Percentiles rank a stretch among this genome's conserved stretches.
Conservation (phyloP, 2,329 filamentous ascomycete genomes). For the Beauveria medogensis region DNA sequence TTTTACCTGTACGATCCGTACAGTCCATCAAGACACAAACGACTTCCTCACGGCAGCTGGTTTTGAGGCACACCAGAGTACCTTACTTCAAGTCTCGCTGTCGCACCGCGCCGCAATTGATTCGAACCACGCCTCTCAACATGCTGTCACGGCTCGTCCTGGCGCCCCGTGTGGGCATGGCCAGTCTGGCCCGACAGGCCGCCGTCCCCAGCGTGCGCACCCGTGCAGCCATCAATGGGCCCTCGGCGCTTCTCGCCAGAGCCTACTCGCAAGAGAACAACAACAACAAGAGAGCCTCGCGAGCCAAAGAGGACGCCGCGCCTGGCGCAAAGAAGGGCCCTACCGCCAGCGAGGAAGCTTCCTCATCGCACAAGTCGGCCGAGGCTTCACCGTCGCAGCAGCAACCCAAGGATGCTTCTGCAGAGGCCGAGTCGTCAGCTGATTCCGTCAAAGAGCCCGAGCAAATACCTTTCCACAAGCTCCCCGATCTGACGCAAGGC, state of each 20-base stretch:
- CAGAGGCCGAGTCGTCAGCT: conserved; percentile 10
- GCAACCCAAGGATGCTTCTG: conserved; percentile 12
- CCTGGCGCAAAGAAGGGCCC: conserved; percentile 3
- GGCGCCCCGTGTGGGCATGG: conserved; percentile 12
- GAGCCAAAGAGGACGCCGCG: conserved; percentile 10
- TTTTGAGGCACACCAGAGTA: not conserved
- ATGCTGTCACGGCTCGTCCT: conserved; percentile 17
- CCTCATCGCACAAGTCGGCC: conserved; percentile 1
- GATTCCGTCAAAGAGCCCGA: conserved; percentile 26
- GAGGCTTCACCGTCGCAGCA: not conserved
- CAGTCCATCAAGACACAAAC: not conserved
- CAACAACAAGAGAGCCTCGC: conserved; percentile 4
- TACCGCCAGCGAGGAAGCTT: not conserved
- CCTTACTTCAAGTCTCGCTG: not conserved
- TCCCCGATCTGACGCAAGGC: conserved; percentile 88
- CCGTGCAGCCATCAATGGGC: conserved; percentile 8
- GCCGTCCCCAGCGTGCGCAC: conserved; percentile 8
- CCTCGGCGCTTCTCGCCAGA: conserved; percentile 12
- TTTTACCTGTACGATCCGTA: not conserved
- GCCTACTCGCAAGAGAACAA: conserved; percentile 13
- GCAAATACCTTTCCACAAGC: conserved; percentile 51
- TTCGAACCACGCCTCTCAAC: conserved; percentile 6
- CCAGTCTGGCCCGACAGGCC: conserved; percentile 16
- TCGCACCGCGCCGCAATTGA: conserved; percentile 1
- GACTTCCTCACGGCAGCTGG: not conserved